Evolutionary conservation across 768 basidiomycete genomes (phyloP).

Genomic region (Daedalea quercina): DNA sequence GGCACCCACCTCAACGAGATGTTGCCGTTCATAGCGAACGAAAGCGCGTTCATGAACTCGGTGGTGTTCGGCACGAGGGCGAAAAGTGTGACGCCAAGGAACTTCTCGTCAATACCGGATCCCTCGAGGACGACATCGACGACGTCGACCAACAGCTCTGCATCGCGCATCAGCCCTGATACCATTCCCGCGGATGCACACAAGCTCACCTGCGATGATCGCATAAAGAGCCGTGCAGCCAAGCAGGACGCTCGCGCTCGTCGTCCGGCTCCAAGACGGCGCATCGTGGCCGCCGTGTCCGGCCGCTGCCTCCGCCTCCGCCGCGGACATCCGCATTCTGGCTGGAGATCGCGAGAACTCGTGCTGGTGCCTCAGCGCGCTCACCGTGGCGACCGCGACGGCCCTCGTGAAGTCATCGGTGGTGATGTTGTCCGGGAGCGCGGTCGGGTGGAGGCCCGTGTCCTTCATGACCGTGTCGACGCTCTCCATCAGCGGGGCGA

Average conservation of each 20-base stretch:
- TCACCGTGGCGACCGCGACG: slow-evolving; percentile 91
- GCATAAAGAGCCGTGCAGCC: slow-evolving; percentile 91
- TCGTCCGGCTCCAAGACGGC: slow-evolving; percentile 90
- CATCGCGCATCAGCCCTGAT: neutral
- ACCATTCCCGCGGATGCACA: neutral
- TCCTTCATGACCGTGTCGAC: slow-evolving; percentile 74
- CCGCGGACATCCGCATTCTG: slow-evolving; percentile 36
- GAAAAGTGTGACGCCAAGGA: slow-evolving; percentile 93
- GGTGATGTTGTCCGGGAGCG: slow-evolving; percentile 61
- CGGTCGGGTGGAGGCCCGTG: slow-evolving; percentile 37
- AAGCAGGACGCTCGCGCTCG: slow-evolving; percentile 85
- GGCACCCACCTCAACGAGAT: slow-evolving; percentile 81
- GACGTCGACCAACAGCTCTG: slow-evolving; percentile 91
- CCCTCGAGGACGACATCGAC: slow-evolving; percentile 90
- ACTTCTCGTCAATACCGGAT: slow-evolving; percentile 94
- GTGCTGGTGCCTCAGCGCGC: slow-evolving; percentile 79
- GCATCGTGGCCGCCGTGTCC: slow-evolving; percentile 87
- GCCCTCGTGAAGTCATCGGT: slow-evolving; percentile 90
- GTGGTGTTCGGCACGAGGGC: slow-evolving; percentile 98
- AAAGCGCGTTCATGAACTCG: slow-evolving; percentile 99
- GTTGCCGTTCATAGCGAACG: slow-evolving; percentile 94
- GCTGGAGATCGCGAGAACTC: slow-evolving; percentile 42
- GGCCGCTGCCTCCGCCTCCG: slow-evolving; percentile 36
- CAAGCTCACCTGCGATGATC: slow-evolving; percentile 79
- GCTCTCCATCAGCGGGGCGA: slow-evolving; percentile 67